A percentile compares a stretch with the other conserved stretches of the same genome.
These are phyloP conservation scores for Torrubiella hemipterigena DNA, from an alignment of 2,329 filamentous ascomycete genomes.

Conservation along the genomic window DNA sequence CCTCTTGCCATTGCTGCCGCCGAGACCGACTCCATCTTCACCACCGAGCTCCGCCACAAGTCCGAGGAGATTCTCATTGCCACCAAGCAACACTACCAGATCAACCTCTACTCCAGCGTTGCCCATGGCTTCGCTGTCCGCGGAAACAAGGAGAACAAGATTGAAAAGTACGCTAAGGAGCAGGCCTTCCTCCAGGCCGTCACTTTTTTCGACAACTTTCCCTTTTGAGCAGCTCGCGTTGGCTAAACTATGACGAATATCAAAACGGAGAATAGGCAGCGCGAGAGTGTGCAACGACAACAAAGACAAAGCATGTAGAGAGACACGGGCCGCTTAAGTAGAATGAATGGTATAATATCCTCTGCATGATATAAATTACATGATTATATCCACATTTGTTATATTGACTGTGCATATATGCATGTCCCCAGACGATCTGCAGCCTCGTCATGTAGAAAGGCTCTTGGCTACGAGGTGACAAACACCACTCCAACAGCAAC, in stretches of 20 bases:
- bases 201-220: conserved; percentile 55
- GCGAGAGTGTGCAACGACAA: no score
- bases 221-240: no score
- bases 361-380: no score
- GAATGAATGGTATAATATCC: neutral
- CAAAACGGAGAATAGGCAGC: no score
- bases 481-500: no score
- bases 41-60: conserved; percentile 38
- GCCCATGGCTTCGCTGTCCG: conserved; percentile 65
- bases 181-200: conserved; percentile 67
- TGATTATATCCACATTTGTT: no score
- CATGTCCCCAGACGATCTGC: no score
- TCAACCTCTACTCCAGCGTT: conserved; percentile 57
- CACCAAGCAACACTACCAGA: conserved; percentile 48
- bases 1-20: conserved; percentile 53
- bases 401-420: no score
- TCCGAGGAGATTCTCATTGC: conserved; percentile 47
- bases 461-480: no score
- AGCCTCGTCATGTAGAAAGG: no score
- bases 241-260: no score
- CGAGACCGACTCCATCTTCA: conserved; percentile 48
- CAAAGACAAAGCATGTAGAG: no score
- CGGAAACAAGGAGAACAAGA: conserved; percentile 38
- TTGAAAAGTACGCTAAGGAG: conserved; percentile 61
- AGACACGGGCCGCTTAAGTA: neutral